These are phyloP conservation scores for Yamadazyma dushanensis DNA, from an alignment of 1,139 yeast genomes.

Conservation along the genomic window DNA sequence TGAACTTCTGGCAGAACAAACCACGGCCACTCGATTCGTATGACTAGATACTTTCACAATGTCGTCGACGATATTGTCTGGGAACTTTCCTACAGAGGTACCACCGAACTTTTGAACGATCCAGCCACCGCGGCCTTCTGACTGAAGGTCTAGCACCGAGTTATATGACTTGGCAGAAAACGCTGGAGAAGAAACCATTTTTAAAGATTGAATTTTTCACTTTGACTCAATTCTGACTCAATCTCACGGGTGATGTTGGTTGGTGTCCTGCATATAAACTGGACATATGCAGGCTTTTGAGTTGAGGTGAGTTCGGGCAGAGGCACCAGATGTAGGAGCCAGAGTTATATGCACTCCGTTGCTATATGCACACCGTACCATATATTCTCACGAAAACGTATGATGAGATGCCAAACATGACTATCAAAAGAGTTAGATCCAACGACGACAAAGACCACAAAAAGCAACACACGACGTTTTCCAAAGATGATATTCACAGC, in stretches of 20 bases:
- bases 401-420: background rate
- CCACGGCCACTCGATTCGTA: conserved; percentile 81
- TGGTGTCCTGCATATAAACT: too few relatives aligned
- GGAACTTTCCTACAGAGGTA: conserved; percentile 95
- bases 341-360: too few relatives aligned
- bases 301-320: too few relatives aligned
- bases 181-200: conserved; percentile 4
- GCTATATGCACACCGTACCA: too few relatives aligned
- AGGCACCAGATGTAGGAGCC: too few relatives aligned
- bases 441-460: conserved; percentile 6
- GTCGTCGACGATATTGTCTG: conserved; percentile 78
- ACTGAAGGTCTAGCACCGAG: conserved; percentile 42
- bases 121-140: conserved; percentile 54
- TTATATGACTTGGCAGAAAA: conserved; percentile 30
- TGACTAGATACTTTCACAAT: conserved; percentile 68
- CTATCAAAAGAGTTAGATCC: background rate
- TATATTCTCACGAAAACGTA: too few relatives aligned
- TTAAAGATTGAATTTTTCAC: conserved; percentile 3
- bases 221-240: conserved; percentile 1
- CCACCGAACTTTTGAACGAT: conserved; percentile 96
- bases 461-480: conserved; percentile 26
- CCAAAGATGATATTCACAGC: conserved; percentile 39
- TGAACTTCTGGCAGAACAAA: conserved; percentile 93
- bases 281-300: too few relatives aligned
- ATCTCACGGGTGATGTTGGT: too few relatives aligned